A percentile compares a stretch with the other conserved stretches of the same genome.
Conservation (phyloP, 768 basidiomycete species). For the Rhizopogon salebrosus region DNA sequence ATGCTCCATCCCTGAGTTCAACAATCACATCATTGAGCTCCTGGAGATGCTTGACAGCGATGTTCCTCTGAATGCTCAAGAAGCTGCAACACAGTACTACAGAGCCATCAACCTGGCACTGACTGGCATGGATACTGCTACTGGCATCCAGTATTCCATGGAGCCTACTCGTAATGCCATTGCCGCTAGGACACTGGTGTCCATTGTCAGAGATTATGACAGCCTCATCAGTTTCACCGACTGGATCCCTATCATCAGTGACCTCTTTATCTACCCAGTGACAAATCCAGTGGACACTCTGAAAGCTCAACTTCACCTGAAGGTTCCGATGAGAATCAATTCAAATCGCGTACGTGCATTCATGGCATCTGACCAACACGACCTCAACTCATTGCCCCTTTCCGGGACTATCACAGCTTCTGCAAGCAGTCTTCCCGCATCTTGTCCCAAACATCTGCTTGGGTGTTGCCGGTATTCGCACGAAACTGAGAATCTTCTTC, state of each 20-base stretch:
- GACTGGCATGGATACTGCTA: background rate
- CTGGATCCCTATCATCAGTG: background rate
- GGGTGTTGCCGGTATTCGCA: background rate
- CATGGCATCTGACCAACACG: background rate
- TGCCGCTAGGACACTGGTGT: background rate
- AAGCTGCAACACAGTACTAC: background rate
- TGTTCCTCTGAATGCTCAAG: background rate
- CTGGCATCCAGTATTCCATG: background rate
- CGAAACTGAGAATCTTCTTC: background rate
- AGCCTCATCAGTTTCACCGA: background rate
- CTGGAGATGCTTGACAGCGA: no score
- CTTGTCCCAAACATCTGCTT: background rate
- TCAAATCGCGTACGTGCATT: background rate
- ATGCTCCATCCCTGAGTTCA: background rate
- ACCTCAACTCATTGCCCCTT: background rate
- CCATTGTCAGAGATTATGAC: conserved; percentile 1
- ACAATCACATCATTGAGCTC: background rate
- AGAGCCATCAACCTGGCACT: background rate
- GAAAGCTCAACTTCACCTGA: background rate
- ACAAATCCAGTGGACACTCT: background rate
- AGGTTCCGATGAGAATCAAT: background rate
- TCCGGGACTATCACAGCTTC: background rate
- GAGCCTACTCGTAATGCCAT: background rate
- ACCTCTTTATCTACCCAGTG: background rate
- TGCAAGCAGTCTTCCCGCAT: background rate